Evolutionary conservation across 768 basidiomycete genomes (phyloP), one percentile per base, ranked within the genome.

Genomic region (Ramaria sp.): DNA sequence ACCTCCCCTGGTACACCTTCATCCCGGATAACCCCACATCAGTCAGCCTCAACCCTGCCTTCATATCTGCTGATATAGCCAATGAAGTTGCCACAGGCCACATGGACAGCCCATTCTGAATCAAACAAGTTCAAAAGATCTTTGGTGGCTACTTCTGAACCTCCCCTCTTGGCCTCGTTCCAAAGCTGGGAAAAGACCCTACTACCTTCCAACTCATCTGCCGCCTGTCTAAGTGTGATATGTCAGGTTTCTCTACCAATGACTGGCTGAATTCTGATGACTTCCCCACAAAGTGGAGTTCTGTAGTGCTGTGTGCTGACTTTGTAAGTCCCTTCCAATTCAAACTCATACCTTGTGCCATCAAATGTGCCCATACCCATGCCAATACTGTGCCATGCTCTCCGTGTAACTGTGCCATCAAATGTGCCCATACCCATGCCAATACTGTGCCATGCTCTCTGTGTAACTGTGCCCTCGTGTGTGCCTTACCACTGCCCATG

Each of bases 21-120:
- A 39, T 39, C 38, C 38, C 49, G n/a, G 51, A 12, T 0, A 71
- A 74, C 17, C 68, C 66, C 65, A 17, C 53, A 1, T 57, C 57
- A 0, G 59, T 64, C 33, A 60, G 58, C 0, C 59, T 68, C 22
- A 9, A 41, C 4, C 65, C 67, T 4, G n/a, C 46, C 0, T 51
- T 57, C 22, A 45, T 60, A 17, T 19, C 30, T 15, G 37, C 22
- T 22, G 51, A 59, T 19, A 19, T 60, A 13, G 22, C 22, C 3
- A 48, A 48, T 17, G 55, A 62, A n/a, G 7, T 58, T 0, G 20
- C 30, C 2, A 5, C 27, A 2, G 45, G 43, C 1, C 55, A 49
- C 0, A 24, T 62, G 34, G 43, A 30, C 20, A 59, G 61, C 3
- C 59, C 55, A 6, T 58, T 56, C 39, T 41, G 60, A 3, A 22